phyloP scores from a whole-genome alignment of 129 eudicot species.

The Logfia minima region DNA sequence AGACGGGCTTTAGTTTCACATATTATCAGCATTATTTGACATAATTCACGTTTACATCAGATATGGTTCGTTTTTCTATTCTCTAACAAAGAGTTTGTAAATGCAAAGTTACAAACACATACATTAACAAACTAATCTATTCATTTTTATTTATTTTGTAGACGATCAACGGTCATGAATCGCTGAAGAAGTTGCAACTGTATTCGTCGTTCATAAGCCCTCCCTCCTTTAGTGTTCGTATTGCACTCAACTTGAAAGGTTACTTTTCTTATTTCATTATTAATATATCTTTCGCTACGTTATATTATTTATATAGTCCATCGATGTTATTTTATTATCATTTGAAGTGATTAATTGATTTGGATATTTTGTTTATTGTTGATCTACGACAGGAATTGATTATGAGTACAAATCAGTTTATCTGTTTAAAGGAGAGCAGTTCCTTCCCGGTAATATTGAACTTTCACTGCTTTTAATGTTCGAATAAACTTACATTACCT shows the following conservation, averaged over 20 bases:
- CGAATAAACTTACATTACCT: no score
- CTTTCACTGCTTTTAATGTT: neutral
- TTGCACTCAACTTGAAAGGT: constrained; percentile 73
- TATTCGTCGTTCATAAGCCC: constrained; percentile 55
- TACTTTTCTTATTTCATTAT: no score
- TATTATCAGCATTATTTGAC: neutral
- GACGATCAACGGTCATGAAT: neutral
- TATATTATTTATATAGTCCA: no score
- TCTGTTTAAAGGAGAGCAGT: constrained; percentile 63
- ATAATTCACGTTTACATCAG: neutral
- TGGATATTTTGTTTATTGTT: neutral
- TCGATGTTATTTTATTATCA: neutral
- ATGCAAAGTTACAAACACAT: neutral
- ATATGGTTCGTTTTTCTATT: neutral
- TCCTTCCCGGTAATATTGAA: constrained; percentile 50
- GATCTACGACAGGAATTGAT: constrained; percentile 53
- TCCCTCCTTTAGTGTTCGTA: constrained; percentile 62
- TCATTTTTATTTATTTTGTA: neutral
- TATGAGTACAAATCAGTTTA: constrained; percentile 65
- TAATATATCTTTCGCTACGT: no score
- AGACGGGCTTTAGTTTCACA: neutral
- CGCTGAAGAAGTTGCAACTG: constrained; percentile 37
- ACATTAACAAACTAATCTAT: neutral
- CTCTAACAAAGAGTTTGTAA: neutral
- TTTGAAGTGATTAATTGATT: neutral